phyloP scores from a whole-genome alignment of 257 asterid genomes.

The Penstemon davidsonii region DNA sequence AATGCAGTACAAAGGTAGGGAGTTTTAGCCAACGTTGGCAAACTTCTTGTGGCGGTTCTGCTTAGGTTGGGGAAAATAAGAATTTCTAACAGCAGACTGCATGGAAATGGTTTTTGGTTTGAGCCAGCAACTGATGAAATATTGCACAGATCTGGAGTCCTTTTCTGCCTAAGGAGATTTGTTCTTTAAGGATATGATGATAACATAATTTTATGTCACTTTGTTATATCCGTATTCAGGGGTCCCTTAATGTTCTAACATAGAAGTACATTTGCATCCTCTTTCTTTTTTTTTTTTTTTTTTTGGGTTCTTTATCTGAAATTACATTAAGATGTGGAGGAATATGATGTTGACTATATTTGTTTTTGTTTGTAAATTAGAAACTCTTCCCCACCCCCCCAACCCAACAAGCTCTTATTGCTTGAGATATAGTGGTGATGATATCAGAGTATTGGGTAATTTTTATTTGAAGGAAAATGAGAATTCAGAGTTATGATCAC shows the following conservation, averaged over 20 bases:
- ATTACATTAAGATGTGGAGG: constrained; percentile 23
- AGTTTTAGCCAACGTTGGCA: constrained; percentile 36
- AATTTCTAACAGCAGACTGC: constrained; percentile 35
- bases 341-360: constrained; percentile 18
- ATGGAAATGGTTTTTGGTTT: constrained; percentile 29
- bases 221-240: constrained; percentile 9
- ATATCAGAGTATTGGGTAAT: too few species aligned
- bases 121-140: constrained; percentile 7
- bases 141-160: constrained; percentile 19
- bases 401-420: too few species aligned
- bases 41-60: constrained; percentile 12
- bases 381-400: background rate
- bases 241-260: constrained; percentile 27
- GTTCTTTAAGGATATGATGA: constrained; percentile 15
- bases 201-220: background rate
- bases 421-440: too few species aligned
- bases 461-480: too few species aligned
- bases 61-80: constrained; percentile 25
- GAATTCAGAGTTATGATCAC: too few species aligned
- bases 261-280: background rate
- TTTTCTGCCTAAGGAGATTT: constrained; percentile 2
- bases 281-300: background rate
- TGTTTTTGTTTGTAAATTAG: constrained; percentile 37
- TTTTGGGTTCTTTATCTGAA: background rate
- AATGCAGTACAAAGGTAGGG: constrained; percentile 46